Percentiles rank a stretch among this genome's conserved stretches.
phyloP scores from a whole-genome alignment of 495 filamentous ascomycete genomes.

The Cryomyces minteri region DNA sequence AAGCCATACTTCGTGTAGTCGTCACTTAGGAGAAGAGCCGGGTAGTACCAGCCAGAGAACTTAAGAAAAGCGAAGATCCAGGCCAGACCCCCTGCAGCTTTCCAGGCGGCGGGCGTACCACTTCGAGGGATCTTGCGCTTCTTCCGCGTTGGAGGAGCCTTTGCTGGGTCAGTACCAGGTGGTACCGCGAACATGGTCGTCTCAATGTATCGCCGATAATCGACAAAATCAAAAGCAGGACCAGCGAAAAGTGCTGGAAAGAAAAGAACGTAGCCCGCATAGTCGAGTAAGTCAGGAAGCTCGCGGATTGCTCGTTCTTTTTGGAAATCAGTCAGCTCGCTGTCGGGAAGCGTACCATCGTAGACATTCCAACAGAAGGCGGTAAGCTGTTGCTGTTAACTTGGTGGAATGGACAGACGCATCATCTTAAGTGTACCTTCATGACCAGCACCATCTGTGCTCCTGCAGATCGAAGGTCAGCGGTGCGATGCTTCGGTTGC shows the following conservation, averaged over 20 bases:
- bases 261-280: slow-evolving; percentile 77
- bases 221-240: slow-evolving; percentile 83
- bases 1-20: slow-evolving; percentile 48
- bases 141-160: slow-evolving; percentile 68
- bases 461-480: slow-evolving; percentile 5
- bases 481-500: too few species aligned
- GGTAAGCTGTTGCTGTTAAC: slow-evolving; percentile 29
- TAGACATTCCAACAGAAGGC: slow-evolving; percentile 96
- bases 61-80: slow-evolving; percentile 75
- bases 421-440: slow-evolving; percentile 29
- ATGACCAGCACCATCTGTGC: slow-evolving; percentile 97
- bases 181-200: slow-evolving; percentile 87
- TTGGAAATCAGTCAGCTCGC: slow-evolving; percentile 69
- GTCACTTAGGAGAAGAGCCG: slow-evolving; percentile 38
- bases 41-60: slow-evolving; percentile 46
- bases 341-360: slow-evolving; percentile 63
- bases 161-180: slow-evolving; percentile 54
- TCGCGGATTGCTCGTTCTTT: slow-evolving; percentile 58
- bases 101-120: slow-evolving; percentile 65
- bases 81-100: slow-evolving; percentile 45
- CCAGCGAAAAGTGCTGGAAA: slow-evolving; percentile 80
- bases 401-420: slow-evolving; percentile 15
- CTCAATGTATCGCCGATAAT: slow-evolving; percentile 84
- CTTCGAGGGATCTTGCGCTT: slow-evolving; percentile 91
- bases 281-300: slow-evolving; percentile 63